phyloP scores from a whole-genome alignment of 768 basidiomycete genomes.

The Trichaptum fuscoviolaceum region DNA sequence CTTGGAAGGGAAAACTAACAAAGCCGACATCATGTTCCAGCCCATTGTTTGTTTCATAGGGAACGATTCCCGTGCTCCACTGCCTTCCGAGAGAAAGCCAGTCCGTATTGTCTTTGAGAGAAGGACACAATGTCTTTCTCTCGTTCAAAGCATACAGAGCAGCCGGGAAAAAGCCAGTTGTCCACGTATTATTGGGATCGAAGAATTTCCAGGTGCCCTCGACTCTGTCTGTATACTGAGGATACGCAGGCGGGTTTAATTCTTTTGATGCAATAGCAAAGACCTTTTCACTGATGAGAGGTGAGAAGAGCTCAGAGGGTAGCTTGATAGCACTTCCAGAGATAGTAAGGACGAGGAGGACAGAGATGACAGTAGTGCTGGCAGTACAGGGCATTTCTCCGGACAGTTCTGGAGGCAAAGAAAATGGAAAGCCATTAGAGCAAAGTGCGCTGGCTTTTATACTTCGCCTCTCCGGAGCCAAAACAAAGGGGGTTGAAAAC shows the following conservation, averaged over 20 bases:
- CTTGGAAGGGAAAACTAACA: conserved; percentile 61
- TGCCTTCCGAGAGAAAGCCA: conserved; percentile 52
- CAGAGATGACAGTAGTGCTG: not conserved
- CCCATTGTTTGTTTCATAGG: conserved; percentile 40
- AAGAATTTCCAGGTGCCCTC: conserved; percentile 51
- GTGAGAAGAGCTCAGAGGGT: conserved; percentile 51
- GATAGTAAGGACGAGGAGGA: not conserved
- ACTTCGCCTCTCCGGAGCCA: not conserved
- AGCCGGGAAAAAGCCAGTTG: conserved; percentile 62
- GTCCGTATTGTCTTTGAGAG: conserved; percentile 35
- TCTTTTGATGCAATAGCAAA: conserved; percentile 45
- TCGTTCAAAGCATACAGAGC: conserved; percentile 55
- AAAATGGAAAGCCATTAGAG: not conserved
- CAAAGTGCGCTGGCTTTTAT: not conserved
- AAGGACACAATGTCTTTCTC: conserved; percentile 42
- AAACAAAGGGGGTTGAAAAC: not conserved
- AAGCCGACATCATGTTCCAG: conserved; percentile 70
- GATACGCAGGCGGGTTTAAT: conserved; percentile 43
- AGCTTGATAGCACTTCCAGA: conserved; percentile 17
- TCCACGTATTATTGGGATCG: conserved; percentile 50
- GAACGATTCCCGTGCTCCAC: conserved; percentile 47
- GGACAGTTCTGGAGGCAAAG: not conserved
- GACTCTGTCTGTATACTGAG: conserved; percentile 51
- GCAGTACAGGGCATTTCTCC: not conserved
- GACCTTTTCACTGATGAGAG: conserved; percentile 53